A percentile compares a stretch with the other conserved stretches of the same genome.
These are phyloP conservation scores for Populus davidiana DNA, from an alignment of 345 rosid genomes.

Conservation along the genomic window DNA sequence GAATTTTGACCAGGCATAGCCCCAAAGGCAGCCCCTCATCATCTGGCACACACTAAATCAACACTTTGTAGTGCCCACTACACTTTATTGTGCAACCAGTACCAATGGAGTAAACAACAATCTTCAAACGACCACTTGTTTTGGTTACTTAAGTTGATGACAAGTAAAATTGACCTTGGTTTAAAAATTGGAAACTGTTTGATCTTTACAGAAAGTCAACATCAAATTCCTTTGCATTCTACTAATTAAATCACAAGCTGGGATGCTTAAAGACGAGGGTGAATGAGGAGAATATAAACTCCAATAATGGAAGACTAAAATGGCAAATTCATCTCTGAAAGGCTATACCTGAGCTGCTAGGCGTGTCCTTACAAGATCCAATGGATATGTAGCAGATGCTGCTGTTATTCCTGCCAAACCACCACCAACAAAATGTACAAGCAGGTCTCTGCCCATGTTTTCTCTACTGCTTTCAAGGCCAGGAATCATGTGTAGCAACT, in stretches of 20 bases:
- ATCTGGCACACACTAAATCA: neutral
- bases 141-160: neutral
- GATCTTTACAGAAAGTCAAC: neutral
- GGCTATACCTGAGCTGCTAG: constrained; percentile 82
- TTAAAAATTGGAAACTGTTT: neutral
- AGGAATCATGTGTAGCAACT: constrained; percentile 50
- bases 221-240: neutral
- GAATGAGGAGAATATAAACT: neutral
- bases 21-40: neutral
- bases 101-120: neutral
- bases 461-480: constrained; percentile 37
- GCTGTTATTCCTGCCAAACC: constrained; percentile 96
- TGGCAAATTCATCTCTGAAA: neutral
- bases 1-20: neutral
- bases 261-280: neutral
- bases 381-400: constrained; percentile 81
- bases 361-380: constrained; percentile 97
- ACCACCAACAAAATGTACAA: constrained; percentile 75
- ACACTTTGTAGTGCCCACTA: neutral
- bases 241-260: neutral
- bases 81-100: neutral
- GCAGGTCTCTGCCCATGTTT: constrained; percentile 33
- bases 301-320: neutral
- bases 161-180: neutral
- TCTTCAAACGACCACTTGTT: neutral